Evolutionary conservation across 176 grass and related monocot genomes (phyloP), one percentile per base, ranked within the genome.

Genomic region (Avena sativa): DNA sequence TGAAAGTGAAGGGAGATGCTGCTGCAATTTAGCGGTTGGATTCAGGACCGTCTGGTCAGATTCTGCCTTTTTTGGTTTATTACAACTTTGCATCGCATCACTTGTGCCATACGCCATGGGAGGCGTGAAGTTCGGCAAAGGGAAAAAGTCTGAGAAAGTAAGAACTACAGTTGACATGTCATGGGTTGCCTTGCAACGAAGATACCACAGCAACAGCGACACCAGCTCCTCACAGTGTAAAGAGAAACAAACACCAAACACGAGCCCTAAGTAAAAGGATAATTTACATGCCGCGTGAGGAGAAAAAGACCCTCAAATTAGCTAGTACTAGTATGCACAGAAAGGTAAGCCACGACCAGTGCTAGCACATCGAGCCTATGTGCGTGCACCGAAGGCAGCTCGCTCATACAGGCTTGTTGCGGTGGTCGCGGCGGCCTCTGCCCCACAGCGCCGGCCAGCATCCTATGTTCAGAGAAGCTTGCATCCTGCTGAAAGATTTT

Each of bases 401-500:
- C 40, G 40, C 17, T 57, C 34, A 69, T 50, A 30, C 73, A 2
- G 73, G 21, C 21, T 67, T 19, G 16, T 12, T 11, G 0, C 62
- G 40, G 8, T 55, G 49, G 15, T 67, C 76, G 20, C 81, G 81
- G 20, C 85, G 85, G 40, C 73, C 44, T 53, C 76, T 70, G n/a
- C 86, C 82, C 89, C 89, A 91, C n/a, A 91, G 21, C 86, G 52
- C 61, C 82, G 81, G 28, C 81, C 81, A 91, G 86, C 89, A 91
- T 3, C 89, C 89, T 52, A 88, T 80, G 43, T 11, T 69, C 51
- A 25, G 43, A 5, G 81, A 63, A 30, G 61, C 51, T 3, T 51
- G 58, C 1, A 40, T 51, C 86, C 89, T 91, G 63, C 63, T 32
- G 74, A 87, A 55, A 83, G 55, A 47, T 64, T 1, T 8, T 8